These are phyloP conservation scores for Nemania sp. DNA, from an alignment of 2,329 filamentous ascomycete species.

Conservation along the genomic window DNA sequence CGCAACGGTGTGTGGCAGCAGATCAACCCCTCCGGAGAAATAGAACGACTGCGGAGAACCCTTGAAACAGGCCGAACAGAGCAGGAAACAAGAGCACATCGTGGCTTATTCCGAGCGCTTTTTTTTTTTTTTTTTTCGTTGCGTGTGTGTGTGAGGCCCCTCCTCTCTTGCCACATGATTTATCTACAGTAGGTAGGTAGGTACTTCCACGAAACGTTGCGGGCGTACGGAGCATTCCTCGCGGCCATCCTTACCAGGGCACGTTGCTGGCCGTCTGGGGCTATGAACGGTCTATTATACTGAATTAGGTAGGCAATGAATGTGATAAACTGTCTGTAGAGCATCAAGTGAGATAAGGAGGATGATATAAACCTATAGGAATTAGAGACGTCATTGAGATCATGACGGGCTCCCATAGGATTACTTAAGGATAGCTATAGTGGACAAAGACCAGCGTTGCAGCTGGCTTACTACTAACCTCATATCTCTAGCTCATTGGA, in stretches of 20 bases:
- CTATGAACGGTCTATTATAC: slow-evolving; percentile 8
- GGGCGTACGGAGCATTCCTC: slow-evolving; percentile 39
- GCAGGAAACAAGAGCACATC: slow-evolving; percentile 9
- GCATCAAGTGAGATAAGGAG: slow-evolving; percentile 3
- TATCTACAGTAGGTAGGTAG: too few relatives aligned
- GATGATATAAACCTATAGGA: slow-evolving; percentile 6
- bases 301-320: slow-evolving; percentile 25
- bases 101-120: slow-evolving; percentile 24
- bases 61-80: slow-evolving; percentile 17
- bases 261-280: slow-evolving; percentile 33
- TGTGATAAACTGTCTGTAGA: slow-evolving; percentile 23
- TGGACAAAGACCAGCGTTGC: not conserved
- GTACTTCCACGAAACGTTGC: slow-evolving; percentile 42
- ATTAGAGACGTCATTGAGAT: slow-evolving; percentile 10
- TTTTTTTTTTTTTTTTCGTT: not conserved
- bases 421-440: slow-evolving; percentile 3
- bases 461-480: slow-evolving; percentile 11
- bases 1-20: slow-evolving; percentile 27
- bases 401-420: slow-evolving; percentile 20
- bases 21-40: slow-evolving; percentile 30
- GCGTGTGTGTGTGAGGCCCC: not conserved
- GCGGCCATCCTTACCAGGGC: slow-evolving; percentile 10
- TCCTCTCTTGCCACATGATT: slow-evolving; percentile 27
- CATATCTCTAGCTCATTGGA: slow-evolving; percentile 9
- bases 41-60: slow-evolving; percentile 26